Evolutionary conservation across 768 basidiomycete species (phyloP), one percentile per base, ranked within the genome.

Genomic region (Leccinum subtestaceum): DNA sequence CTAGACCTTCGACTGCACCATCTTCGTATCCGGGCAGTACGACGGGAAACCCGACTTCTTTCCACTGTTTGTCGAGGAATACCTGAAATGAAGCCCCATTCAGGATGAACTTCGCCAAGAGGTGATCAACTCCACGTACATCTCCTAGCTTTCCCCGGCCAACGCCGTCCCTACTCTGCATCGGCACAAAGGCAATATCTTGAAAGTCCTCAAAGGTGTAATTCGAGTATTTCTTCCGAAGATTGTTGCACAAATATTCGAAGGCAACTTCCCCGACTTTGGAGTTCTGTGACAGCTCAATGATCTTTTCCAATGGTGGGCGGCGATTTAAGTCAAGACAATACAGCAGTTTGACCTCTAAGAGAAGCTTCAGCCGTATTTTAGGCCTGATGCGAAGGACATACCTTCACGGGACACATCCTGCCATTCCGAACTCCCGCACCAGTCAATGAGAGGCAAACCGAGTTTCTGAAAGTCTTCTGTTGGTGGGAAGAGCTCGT

Each of bases 361-460:
- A 27, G 23, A 10, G 6, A 40, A 40, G 17, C 38, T 40, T 17
- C 38, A 40, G 17, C 9, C 2, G 6, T 1, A 12, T 11, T 34
- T 36, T 17, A 40, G 17, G 38, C 38, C 38, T 17, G 19, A 43
- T 12, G 9, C 10, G 3, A 21, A 9, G 7, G 12, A 21, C 21
- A 1, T 43, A 54, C 53, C 53, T 43, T 29, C 23, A 13, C n/a
- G 12, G 2, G 40, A 21, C 17, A 7, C 1, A 8, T 54, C 53
- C 17, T 11, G 25, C 95, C 95, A 98, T 70, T 88, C 89, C 0
- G 72, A 74, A 52, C 83, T 75, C 27, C 75, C 76, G 1, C 87
- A 85, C 94, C 95, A 97, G 61, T 93, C 91, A 36, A 98, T 79
- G 4, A 96, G 67, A 2, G 93, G 92, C 11, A 98, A 70, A 2